Conservation (phyloP, 768 basidiomycete genomes). For the Tricholoma hemisulphureum region DNA sequence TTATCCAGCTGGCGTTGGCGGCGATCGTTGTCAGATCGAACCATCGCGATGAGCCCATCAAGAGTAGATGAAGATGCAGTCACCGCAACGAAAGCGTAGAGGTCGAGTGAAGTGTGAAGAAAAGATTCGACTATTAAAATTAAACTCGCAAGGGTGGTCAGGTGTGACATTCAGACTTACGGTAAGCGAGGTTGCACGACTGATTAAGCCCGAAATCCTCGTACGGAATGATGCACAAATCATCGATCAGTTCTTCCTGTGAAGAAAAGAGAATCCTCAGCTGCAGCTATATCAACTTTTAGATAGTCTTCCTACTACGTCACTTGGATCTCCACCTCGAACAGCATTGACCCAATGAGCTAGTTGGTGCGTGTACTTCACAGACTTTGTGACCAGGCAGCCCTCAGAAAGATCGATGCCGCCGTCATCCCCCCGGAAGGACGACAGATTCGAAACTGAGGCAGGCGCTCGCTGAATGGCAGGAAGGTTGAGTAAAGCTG, state of each 20-base stretch:
- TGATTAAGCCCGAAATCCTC: neutral
- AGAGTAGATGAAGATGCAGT: neutral
- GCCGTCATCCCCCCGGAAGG: slow-evolving; percentile 1
- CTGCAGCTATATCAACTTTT: neutral
- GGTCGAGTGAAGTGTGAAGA: neutral
- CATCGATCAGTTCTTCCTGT: neutral
- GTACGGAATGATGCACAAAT: neutral
- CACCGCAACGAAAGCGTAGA: neutral
- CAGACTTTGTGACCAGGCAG: slow-evolving; percentile 19
- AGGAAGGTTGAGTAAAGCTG: slow-evolving; percentile 15
- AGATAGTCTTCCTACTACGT: neutral
- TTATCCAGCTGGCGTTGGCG: neutral
- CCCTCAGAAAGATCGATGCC: slow-evolving; percentile 16
- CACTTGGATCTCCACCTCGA: neutral
- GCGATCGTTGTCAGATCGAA: neutral
- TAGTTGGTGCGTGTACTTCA: slow-evolving; percentile 22
- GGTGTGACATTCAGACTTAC: neutral
- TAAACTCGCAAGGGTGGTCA: neutral
- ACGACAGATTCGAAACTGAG: slow-evolving; percentile 19
- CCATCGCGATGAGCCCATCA: neutral
- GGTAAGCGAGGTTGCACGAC: neutral
- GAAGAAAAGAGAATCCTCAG: neutral
- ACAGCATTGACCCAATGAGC: slow-evolving; percentile 14
- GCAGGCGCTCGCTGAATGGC: slow-evolving; percentile 11
- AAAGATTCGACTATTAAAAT: neutral